Conservation (phyloP, 140 eudicot species). For the Anethum foeniculum region DNA sequence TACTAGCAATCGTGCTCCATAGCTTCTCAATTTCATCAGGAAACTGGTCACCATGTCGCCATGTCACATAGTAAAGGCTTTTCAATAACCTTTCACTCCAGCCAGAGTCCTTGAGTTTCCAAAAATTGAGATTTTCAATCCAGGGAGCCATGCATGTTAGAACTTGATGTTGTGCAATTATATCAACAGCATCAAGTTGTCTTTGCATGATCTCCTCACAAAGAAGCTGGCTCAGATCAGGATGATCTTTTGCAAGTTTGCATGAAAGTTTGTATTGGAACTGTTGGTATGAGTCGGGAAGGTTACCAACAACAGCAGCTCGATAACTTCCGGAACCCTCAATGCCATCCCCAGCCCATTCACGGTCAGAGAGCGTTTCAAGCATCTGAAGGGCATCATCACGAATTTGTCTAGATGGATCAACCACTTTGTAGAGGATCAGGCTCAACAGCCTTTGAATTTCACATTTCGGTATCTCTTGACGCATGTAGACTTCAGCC, state of each 20-base stretch:
- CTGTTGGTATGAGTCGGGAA: conserved; percentile 98
- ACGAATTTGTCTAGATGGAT: conserved; percentile 95
- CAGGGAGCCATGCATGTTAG: conserved; percentile 99
- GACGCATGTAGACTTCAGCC: conserved; percentile 99
- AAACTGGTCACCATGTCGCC: conserved; percentile 97
- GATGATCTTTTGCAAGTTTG: conserved; percentile 98
- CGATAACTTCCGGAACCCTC: conserved; percentile 86
- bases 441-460: conserved; percentile 85
- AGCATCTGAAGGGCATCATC: conserved; percentile 99
- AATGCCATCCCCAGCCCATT: conserved; percentile 93
- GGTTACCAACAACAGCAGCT: conserved; percentile 99
- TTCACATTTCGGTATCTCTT: conserved; percentile 97
- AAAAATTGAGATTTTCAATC: conserved; percentile 93
- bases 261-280: conserved; percentile 95
- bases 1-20: conserved; percentile 97
- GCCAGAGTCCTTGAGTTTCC: conserved; percentile 95
- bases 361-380: conserved; percentile 90
- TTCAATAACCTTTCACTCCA: conserved; percentile 91
- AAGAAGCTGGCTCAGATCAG: conserved; percentile 92
- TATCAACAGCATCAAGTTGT: conserved; percentile 97
- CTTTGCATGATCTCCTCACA: conserved; percentile 99
- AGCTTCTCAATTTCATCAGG: conserved; percentile 98
- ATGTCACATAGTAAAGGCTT: conserved; percentile 86
- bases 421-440: conserved; percentile 95
- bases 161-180: conserved; percentile 98